phyloP scores from a whole-genome alignment of 2,329 filamentous ascomycete genomes.

The Trichophyton verrucosum region DNA sequence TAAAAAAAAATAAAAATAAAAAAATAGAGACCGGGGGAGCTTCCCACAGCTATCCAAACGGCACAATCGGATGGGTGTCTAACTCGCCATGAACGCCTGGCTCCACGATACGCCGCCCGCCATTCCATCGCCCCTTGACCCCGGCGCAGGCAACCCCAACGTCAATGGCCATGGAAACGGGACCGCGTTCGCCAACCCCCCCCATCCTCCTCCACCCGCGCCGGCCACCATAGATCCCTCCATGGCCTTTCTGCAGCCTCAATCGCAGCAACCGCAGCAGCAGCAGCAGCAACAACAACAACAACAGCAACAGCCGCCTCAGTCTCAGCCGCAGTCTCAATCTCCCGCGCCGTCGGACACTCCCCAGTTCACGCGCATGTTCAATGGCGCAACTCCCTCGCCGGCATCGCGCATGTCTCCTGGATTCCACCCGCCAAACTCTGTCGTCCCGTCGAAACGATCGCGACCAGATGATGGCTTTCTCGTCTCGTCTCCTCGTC shows the following conservation, averaged over 20 bases:
- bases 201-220: background rate
- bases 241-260: constrained; percentile 35
- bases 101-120: constrained; percentile 35
- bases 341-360: constrained; percentile 36
- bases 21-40: background rate
- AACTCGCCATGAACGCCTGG: constrained; percentile 41
- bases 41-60: background rate
- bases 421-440: constrained; percentile 64
- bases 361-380: constrained; percentile 51
- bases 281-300: background rate
- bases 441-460: constrained; percentile 82
- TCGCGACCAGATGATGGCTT: constrained; percentile 74
- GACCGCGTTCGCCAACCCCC: constrained; percentile 9
- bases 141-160: constrained; percentile 35
- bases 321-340: background rate
- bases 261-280: background rate
- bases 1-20: no score
- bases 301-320: background rate
- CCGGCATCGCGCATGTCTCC: constrained; percentile 67
- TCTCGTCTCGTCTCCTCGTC: constrained; percentile 61
- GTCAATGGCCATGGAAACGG: constrained; percentile 2
- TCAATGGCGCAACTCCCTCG: constrained; percentile 50
- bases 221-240: constrained; percentile 34
- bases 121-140: constrained; percentile 34
- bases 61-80: constrained; percentile 13